Evolutionary conservation across 768 basidiomycete species (phyloP).

Genomic region (Macrocybe gigantea): DNA sequence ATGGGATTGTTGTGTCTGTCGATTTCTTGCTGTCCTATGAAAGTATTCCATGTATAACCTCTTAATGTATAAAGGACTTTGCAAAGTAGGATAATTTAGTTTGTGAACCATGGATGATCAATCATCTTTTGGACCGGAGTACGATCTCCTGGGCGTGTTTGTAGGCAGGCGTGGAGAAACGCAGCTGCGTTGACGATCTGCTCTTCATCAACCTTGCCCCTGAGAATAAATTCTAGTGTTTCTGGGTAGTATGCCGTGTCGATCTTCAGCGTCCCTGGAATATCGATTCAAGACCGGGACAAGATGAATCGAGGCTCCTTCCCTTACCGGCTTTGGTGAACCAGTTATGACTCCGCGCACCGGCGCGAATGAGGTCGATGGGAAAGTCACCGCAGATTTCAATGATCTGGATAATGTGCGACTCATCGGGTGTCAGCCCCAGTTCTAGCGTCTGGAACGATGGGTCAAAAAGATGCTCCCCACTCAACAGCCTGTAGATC

Average conservation of each 20-base stretch:
- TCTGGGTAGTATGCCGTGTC: conserved; percentile 20
- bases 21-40: too few relatives aligned
- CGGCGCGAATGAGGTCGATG: conserved; percentile 9
- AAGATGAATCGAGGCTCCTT: not conserved
- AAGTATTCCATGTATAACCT: too few relatives aligned
- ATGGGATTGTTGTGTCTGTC: too few relatives aligned
- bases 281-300: not conserved
- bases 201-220: conserved; percentile 7
- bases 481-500: conserved; percentile 17
- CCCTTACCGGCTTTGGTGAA: conserved; percentile 16
- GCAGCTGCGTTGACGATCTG: conserved; percentile 10
- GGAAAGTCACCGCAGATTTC: conserved; percentile 18
- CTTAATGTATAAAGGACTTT: too few relatives aligned
- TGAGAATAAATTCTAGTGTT: conserved; percentile 12
- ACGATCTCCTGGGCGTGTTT: conserved; percentile 13
- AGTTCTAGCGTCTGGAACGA: conserved; percentile 18
- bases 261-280: conserved; percentile 12
- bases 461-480: conserved; percentile 17
- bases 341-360: conserved; percentile 13
- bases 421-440: conserved; percentile 17
- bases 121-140: conserved; percentile 11
- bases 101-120: conserved; percentile 16
- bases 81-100: not conserved
- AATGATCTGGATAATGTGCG: conserved; percentile 22
- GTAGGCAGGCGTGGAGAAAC: conserved; percentile 13